Evolutionary conservation across 23 red algal species (phyloP).

Genomic region (Gracilariopsis chorda): DNA sequence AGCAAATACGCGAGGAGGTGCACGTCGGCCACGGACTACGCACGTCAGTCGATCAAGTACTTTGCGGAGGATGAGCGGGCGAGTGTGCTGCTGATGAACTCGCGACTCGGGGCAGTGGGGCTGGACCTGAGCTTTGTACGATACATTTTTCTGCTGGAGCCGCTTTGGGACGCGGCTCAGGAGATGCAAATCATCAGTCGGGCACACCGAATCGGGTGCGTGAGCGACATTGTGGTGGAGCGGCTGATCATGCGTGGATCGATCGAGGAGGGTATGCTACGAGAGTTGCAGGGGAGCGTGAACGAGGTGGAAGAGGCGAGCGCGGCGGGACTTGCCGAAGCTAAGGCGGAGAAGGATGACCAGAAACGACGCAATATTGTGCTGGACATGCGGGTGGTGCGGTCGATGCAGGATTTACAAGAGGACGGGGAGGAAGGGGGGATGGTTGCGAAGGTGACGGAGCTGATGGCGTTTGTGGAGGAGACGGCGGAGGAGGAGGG

Average conservation of each 20-base stretch:
- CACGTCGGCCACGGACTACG: neutral
- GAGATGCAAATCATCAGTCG: conserved; percentile 87
- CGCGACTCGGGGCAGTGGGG: conserved; percentile 37
- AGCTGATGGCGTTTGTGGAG: neutral
- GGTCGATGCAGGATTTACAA: too few species aligned
- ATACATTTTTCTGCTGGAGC: conserved; percentile 84
- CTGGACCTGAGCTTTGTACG: conserved; percentile 87
- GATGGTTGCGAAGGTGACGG: neutral
- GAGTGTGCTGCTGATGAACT: conserved; percentile 12
- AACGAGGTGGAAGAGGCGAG: too few species aligned
- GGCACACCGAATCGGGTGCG: conserved; percentile 81
- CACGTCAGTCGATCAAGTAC: neutral
- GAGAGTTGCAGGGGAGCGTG: too few species aligned
- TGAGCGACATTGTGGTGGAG: conserved; percentile 58
- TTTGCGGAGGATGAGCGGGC: neutral
- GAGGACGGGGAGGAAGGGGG: too few species aligned
- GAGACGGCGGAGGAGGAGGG: neutral
- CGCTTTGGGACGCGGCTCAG: conserved; percentile 70
- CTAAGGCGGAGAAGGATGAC: too few species aligned
- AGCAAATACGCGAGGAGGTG: too few species aligned
- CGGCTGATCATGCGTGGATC: conserved; percentile 70
- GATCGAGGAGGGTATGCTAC: conserved; percentile 65
- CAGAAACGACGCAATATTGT: too few species aligned
- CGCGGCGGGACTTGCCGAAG: too few species aligned
- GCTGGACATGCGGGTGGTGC: too few species aligned